Evolutionary conservation across 108 stramenopile genomes (phyloP).

Genomic region (Discostella pseudostelligera): DNA sequence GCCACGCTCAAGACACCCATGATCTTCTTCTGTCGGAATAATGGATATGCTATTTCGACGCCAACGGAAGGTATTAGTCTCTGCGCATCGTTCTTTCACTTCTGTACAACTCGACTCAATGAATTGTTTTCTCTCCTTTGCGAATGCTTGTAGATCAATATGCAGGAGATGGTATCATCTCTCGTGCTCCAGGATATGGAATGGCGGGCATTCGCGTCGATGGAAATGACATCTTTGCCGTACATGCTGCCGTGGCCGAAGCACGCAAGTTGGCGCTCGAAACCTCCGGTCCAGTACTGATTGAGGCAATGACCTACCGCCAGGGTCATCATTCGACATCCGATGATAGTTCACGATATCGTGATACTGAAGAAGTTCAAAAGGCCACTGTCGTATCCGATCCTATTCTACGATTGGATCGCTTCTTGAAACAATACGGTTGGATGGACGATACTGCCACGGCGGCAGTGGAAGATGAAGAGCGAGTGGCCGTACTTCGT

Average conservation of each 20-base stretch:
- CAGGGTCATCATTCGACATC: constrained; percentile 97
- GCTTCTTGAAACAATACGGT: constrained; percentile 68
- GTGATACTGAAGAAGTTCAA: constrained; percentile 77
- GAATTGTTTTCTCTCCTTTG: not conserved
- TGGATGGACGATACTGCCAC: constrained; percentile 71
- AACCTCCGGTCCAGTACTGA: constrained; percentile 82
- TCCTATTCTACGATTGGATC: constrained; percentile 77
- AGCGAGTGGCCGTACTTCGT: constrained; percentile 74
- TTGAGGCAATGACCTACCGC: constrained; percentile 99
- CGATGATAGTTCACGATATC: constrained; percentile 93
- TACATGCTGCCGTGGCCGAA: constrained; percentile 81
- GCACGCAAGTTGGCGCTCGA: constrained; percentile 76
- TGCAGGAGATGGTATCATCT: constrained; percentile 95
- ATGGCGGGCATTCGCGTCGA: constrained; percentile 97
- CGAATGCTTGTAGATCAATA: constrained; percentile 75
- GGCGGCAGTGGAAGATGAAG: constrained; percentile 60
- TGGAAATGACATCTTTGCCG: constrained; percentile 96
- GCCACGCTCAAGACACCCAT: constrained; percentile 89
- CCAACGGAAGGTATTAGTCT: constrained; percentile 45
- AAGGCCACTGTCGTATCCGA: constrained; percentile 59
- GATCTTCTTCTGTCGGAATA: constrained; percentile 97
- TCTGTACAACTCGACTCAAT: not conserved
- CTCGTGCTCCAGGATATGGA: constrained; percentile 92
- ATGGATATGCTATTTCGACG: constrained; percentile 98
- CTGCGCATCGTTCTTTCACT: not conserved